These are phyloP conservation scores for Mycena olivaceomarginata DNA, from an alignment of 768 basidiomycete species.

Conservation along the genomic window DNA sequence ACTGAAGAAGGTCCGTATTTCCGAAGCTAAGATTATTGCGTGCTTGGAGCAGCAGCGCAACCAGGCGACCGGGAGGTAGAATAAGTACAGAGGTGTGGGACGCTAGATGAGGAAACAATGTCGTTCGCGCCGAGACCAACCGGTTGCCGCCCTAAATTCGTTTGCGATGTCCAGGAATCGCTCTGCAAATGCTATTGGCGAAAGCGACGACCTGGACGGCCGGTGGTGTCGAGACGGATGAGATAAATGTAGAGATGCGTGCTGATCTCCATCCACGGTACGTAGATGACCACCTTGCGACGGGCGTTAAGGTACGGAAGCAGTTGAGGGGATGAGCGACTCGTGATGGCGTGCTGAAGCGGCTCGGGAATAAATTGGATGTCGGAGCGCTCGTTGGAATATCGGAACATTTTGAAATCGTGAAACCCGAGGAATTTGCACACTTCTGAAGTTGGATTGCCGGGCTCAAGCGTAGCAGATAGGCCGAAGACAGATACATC, in stretches of 20 bases:
- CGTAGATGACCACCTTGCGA: neutral
- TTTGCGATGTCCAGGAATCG: too few species aligned
- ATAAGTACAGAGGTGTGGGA: too few species aligned
- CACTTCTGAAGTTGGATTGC: neutral
- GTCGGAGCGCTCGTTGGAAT: neutral
- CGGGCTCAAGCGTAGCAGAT: too few species aligned
- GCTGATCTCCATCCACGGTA: neutral
- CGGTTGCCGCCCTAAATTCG: too few species aligned
- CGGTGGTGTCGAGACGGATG: neutral
- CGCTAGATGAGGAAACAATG: too few species aligned
- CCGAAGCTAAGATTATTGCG: too few species aligned
- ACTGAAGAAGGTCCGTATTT: too few species aligned
- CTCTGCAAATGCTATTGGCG: too few species aligned
- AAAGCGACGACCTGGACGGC: neutral
- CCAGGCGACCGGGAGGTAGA: too few species aligned
- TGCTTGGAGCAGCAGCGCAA: too few species aligned
- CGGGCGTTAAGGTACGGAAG: neutral
- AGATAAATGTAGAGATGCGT: too few species aligned
- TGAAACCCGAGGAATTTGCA: neutral
- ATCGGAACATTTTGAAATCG: neutral
- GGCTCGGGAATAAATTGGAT: neutral
- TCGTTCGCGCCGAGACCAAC: too few species aligned
- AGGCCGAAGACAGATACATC: neutral
- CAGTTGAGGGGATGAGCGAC: neutral
- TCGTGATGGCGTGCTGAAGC: neutral